Base-by-base conservation (phyloP, 768 basidiomycete species). In the Podaxis sp. region DNA sequence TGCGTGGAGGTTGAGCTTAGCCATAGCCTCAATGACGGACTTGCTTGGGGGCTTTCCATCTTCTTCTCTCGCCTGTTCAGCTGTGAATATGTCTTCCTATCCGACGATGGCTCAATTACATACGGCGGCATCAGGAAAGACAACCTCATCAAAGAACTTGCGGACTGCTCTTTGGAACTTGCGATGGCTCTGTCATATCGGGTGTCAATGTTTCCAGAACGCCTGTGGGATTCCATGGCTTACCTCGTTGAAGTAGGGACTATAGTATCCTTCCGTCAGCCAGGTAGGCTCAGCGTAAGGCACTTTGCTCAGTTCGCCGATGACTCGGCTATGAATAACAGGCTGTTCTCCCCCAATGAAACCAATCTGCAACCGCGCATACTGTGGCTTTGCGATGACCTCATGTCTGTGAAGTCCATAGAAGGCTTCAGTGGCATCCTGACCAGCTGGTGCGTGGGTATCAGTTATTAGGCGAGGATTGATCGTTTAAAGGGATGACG, bases 261-360 rank as follows among this genome's bases (percentile, higher is more conserved):
- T 85, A 69, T 88, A 80, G 76, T 86, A 96, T 8, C 89, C 91
- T 26, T 76, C 73, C 26, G 76, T 72, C 64, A 79, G 62, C 92
- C 95, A 98, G 8, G 87, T 89, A 3, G 96, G 94, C 70, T 99
- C 96, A 1, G 86, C 94, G 73, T 95, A 96, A 0, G 96, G 96
- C 1, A 98, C 90, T 63, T 81, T 78, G 68, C 90, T 92, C 36
- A 90, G 70, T 65, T 85, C 84, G 15, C 93, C 94, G 2, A 76
- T 70, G n/a, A 81, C 74, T 17, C 80, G 83, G 24, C 81, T 75
- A 56, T 82, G 73, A 52, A 95, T 84, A 59, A 82, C 74, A 36
- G 83, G 82, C 72, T 82, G 76, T 77, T 92, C 84, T 63, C 87
- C 93, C 63, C 86, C 79, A 52, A 96, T 80, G 6, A 77, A 75